phyloP scores from a whole-genome alignment of 2,329 filamentous ascomycete species.

The Curvularia spicifera region DNA sequence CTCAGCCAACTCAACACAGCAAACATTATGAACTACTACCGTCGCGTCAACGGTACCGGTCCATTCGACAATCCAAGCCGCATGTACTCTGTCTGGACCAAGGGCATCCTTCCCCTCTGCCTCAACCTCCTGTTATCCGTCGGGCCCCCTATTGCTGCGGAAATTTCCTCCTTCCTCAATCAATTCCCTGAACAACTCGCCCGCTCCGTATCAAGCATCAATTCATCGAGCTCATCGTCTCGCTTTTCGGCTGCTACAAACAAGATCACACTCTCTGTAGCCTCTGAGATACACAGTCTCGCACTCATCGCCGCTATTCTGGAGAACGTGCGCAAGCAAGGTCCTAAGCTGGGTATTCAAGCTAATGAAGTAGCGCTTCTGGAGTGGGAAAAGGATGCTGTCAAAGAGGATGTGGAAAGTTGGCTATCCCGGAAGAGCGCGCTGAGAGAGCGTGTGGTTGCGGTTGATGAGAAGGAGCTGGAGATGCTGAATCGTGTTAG shows the following conservation, averaged over 20 bases:
- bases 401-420: conserved; percentile 84
- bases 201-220: conserved; percentile 75
- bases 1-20: conserved; percentile 80
- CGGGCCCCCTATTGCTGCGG: conserved; percentile 79
- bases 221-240: conserved; percentile 56
- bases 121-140: conserved; percentile 86
- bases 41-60: conserved; percentile 69
- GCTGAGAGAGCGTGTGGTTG: conserved; percentile 74
- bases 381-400: conserved; percentile 73
- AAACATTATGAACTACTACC: conserved; percentile 78
- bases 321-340: conserved; percentile 64
- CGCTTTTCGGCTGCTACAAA: conserved; percentile 50
- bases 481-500: conserved; percentile 59
- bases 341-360: conserved; percentile 55
- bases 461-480: conserved; percentile 74
- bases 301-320: conserved; percentile 78
- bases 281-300: conserved; percentile 79
- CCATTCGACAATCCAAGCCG: conserved; percentile 79
- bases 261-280: conserved; percentile 74
- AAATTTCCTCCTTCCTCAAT: conserved; percentile 86
- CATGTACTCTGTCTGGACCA: conserved; percentile 88
- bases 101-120: conserved; percentile 84
- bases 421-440: conserved; percentile 74
- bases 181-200: conserved; percentile 81
- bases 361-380: conserved; percentile 71